A percentile compares a stretch with the other conserved stretches of the same genome.
Conservation (phyloP, 148 eudicot species). For the Vaccinium myrtillus region DNA sequence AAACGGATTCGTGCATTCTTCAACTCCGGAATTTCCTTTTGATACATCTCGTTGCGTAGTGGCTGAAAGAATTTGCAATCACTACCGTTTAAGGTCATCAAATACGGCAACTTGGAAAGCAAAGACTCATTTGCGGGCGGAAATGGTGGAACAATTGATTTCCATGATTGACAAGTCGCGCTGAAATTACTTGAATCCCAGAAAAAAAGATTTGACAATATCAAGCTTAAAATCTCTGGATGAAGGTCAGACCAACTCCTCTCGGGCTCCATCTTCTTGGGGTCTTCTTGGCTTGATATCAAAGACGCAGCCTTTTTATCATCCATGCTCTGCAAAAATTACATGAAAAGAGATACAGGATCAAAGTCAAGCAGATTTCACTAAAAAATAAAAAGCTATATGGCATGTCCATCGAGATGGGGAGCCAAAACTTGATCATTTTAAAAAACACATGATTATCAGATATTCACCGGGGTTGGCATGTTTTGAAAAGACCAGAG, state of each 20-base stretch:
- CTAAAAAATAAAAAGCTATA: neutral
- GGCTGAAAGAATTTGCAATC: conserved; percentile 4
- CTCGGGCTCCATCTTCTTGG: neutral
- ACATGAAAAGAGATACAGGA: neutral
- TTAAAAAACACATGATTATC: neutral
- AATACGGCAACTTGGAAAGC: neutral
- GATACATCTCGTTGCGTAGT: neutral
- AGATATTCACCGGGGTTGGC: neutral
- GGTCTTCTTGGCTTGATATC: neutral
- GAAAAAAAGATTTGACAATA: neutral
- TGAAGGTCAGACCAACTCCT: neutral
- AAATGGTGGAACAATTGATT: neutral
- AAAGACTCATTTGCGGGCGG: neutral
- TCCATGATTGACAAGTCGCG: neutral
- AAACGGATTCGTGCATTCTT: neutral
- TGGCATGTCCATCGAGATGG: neutral
- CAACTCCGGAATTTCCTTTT: neutral
- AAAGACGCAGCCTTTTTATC: neutral
- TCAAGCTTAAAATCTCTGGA: neutral
- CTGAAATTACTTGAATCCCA: neutral
- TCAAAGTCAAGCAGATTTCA: neutral
- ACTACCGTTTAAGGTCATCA: neutral
- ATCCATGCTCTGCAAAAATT: neutral
- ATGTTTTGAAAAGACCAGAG: too few species aligned
- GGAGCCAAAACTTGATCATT: neutral